Base-by-base conservation (phyloP, 192 early-diverging fungal species). In the Podila minutissima region DNA sequence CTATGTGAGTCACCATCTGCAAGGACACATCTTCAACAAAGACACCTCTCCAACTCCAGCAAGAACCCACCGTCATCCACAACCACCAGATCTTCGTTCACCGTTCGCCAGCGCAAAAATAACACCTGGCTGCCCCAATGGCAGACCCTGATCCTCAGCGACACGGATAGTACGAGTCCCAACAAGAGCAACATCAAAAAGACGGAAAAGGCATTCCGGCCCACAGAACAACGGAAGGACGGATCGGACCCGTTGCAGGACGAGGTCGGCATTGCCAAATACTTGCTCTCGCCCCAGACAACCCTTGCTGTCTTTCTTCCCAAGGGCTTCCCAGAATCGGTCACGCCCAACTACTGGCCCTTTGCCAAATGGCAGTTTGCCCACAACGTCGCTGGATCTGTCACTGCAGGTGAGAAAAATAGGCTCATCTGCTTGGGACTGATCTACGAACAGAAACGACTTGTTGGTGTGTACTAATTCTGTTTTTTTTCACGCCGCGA, bases 291-390 rank as follows among this genome's bases (percentile, higher is more conserved):
- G n/a, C 76, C 76, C 2, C 76, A 79, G 70, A 72, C 59, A 1
- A 46, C 70, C 3, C 75, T 83, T 1, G 74, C 70, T 6, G 86
- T 87, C 17, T 97, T 97, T 67, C 82, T 97, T 48, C 95, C 95
- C 10, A 87, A 91, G 49, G 91, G 89, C 41, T 95, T 91, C 69
- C 92, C 92, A 31, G 84, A 89, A 51, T 89, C 92, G 0, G 93
- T 96, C 9, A 88, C 93, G 9, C 83, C 86, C 38, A 91, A 94
- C 81, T 97, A 96, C 75, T 83, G 88, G 35, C 76, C 83, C 13
- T 96, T 93, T 82, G 88, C 90, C 32, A 83, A 92, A 59, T 97
- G 94, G 92, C 90, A 93, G 74, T 94, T 96, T 75, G 62, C 90
- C 26, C 91, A 95, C 69, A 93, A 91, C 67, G 88, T 94, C 9